A percentile compares a stretch with the other conserved stretches of the same genome.
phyloP scores from a whole-genome alignment of 192 early-diverging fungal species.

The Dissophora globulifera region DNA sequence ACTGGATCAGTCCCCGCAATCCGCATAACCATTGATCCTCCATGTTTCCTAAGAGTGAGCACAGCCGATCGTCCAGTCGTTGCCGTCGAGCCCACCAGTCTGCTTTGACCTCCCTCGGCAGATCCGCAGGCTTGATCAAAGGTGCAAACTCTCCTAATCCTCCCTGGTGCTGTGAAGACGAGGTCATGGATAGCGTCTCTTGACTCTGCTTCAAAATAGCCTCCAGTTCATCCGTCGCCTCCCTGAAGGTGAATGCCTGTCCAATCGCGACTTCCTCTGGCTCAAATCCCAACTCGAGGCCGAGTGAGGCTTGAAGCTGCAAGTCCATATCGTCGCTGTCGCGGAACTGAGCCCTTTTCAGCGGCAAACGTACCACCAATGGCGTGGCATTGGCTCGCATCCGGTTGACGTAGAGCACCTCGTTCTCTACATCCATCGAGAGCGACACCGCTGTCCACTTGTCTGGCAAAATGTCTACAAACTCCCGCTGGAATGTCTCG shows the following conservation, averaged over 20 bases:
- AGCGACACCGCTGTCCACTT: slow-evolving; percentile 84
- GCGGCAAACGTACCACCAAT: slow-evolving; percentile 75
- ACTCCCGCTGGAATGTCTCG: slow-evolving; percentile 56
- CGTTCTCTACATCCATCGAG: slow-evolving; percentile 72
- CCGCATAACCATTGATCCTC: slow-evolving; percentile 90
- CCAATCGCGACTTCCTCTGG: no score
- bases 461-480: slow-evolving; percentile 69
- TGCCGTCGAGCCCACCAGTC: slow-evolving; percentile 86
- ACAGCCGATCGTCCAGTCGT: slow-evolving; percentile 76
- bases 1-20: slow-evolving; percentile 68
- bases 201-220: slow-evolving; percentile 77
- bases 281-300: no score
- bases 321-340: slow-evolving; percentile 28
- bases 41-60: slow-evolving; percentile 68
- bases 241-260: slow-evolving; percentile 53
- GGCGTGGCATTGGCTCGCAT: slow-evolving; percentile 61
- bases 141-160: no score
- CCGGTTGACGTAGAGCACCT: slow-evolving; percentile 79
- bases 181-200: slow-evolving; percentile 65
- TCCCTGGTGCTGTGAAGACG: slow-evolving; percentile 28
- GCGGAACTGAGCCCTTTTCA: slow-evolving; percentile 62
- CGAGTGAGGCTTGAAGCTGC: no score
- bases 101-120: slow-evolving; percentile 71
- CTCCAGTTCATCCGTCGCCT: slow-evolving; percentile 69
- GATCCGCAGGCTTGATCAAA: not conserved